Evolutionary conservation across 306 rosid genomes (phyloP).

Genomic region (Sechiopsis laciniata): DNA sequence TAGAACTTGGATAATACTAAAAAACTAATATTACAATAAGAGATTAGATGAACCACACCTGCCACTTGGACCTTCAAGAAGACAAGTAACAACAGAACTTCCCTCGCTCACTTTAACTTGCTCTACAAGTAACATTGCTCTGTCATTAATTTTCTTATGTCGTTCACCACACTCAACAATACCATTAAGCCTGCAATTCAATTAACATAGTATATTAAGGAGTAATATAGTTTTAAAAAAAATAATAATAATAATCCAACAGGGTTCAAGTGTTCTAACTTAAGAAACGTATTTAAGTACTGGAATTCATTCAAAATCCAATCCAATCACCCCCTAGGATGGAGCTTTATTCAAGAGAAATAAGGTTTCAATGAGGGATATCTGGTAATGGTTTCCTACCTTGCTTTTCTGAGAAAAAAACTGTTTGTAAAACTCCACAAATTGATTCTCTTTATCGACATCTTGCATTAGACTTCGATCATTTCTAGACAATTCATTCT

Average conservation of each 20-base stretch:
- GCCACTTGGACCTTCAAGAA: conserved; percentile 93
- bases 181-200: conserved; percentile 64
- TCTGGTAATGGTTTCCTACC: no score
- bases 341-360: no score
- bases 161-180: conserved; percentile 89
- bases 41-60: conserved; percentile 40
- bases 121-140: conserved; percentile 80
- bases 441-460: no score
- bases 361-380: no score
- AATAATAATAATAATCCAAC: not conserved
- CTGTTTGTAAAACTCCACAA: no score
- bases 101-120: conserved; percentile 94
- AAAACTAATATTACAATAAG: not conserved
- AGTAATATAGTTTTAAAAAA: not conserved
- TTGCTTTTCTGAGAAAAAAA: no score
- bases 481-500: not conserved
- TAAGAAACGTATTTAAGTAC: not conserved
- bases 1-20: not conserved
- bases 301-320: not conserved
- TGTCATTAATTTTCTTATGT: conserved; percentile 67
- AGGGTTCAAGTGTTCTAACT: conserved; percentile 1
- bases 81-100: conserved; percentile 90
- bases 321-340: not conserved
- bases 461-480: not conserved
- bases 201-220: conserved; percentile 18